These are phyloP conservation scores for Colletotrichum musicola DNA, from an alignment of 2,329 filamentous ascomycete genomes.

Conservation along the genomic window DNA sequence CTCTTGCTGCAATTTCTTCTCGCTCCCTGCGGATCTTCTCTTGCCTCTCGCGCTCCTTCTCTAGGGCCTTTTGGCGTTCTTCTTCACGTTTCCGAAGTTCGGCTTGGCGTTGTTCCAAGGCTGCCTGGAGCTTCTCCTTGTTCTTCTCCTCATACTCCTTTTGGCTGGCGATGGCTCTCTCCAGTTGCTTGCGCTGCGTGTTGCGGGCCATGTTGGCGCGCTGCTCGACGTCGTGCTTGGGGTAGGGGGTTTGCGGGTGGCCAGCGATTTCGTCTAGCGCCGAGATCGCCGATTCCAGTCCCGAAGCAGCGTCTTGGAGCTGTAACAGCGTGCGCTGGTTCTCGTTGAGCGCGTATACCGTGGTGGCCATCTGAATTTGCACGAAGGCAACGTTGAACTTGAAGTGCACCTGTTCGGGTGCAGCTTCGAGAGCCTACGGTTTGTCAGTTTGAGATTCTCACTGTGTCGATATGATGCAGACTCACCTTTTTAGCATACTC, in stretches of 20 bases:
- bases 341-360: slow-evolving; percentile 81
- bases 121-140: slow-evolving; percentile 85
- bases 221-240: slow-evolving; percentile 89
- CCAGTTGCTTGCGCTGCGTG: slow-evolving; percentile 92
- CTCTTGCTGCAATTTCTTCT: slow-evolving; percentile 80
- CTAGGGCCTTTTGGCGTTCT: slow-evolving; percentile 75
- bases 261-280: slow-evolving; percentile 73
- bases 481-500: slow-evolving; percentile 74
- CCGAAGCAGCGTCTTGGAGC: slow-evolving; percentile 82
- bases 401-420: slow-evolving; percentile 88
- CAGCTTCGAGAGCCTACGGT: slow-evolving; percentile 76
- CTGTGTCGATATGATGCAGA: not conserved
- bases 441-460: not conserved
- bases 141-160: slow-evolving; percentile 95
- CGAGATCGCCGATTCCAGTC: slow-evolving; percentile 88
- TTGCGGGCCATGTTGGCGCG: slow-evolving; percentile 98
- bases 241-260: slow-evolving; percentile 82
- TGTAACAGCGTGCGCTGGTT: slow-evolving; percentile 82
- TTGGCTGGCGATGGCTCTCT: slow-evolving; percentile 85
- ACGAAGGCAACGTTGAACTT: slow-evolving; percentile 99
- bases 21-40: slow-evolving; percentile 89
- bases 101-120: slow-evolving; percentile 82
- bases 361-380: slow-evolving; percentile 91
- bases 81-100: slow-evolving; percentile 85
- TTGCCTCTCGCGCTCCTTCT: slow-evolving; percentile 79